Evolutionary conservation across 345 rosid genomes (phyloP).

Genomic region (Citrus medica): DNA sequence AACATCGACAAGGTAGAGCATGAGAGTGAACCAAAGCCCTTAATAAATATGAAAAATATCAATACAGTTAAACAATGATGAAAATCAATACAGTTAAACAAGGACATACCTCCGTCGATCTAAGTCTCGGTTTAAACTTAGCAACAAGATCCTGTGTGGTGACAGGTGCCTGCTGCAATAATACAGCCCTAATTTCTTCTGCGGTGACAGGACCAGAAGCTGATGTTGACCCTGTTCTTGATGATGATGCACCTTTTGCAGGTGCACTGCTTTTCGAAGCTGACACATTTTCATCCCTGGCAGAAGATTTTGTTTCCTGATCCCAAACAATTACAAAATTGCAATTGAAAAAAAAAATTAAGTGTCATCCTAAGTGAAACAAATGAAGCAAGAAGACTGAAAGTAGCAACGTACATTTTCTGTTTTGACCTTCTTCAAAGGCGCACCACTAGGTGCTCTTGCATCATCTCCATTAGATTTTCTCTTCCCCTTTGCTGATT

Average conservation of each 20-base stretch:
- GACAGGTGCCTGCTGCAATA: slow-evolving; percentile 70
- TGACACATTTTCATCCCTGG: slow-evolving; percentile 43
- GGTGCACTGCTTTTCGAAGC: slow-evolving; percentile 42
- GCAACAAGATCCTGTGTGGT: slow-evolving; percentile 92
- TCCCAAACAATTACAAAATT: neutral
- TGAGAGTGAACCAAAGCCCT: neutral
- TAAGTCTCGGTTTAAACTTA: slow-evolving; percentile 73
- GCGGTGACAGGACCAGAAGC: slow-evolving; percentile 76
- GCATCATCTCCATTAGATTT: slow-evolving; percentile 66
- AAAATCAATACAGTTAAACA: neutral
- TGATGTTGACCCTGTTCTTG: slow-evolving; percentile 39
- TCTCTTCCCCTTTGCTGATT: slow-evolving; percentile 82
- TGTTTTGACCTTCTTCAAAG: slow-evolving; percentile 79
- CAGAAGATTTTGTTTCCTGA: slow-evolving; percentile 52
- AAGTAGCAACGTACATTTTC: slow-evolving; percentile 56
- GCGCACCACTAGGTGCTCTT: slow-evolving; percentile 56
- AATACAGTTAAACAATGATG: neutral
- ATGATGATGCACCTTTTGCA: slow-evolving; percentile 49
- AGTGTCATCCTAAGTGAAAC: neutral
- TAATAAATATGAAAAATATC: neutral
- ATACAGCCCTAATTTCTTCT: slow-evolving; percentile 82
- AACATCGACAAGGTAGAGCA: neutral
- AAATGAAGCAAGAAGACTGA: neutral
- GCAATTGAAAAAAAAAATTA: neutral
- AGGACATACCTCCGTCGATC: slow-evolving; percentile 54